These are phyloP conservation scores for Plantago major DNA, from an alignment of 257 asterid species.

Conservation along the genomic window DNA sequence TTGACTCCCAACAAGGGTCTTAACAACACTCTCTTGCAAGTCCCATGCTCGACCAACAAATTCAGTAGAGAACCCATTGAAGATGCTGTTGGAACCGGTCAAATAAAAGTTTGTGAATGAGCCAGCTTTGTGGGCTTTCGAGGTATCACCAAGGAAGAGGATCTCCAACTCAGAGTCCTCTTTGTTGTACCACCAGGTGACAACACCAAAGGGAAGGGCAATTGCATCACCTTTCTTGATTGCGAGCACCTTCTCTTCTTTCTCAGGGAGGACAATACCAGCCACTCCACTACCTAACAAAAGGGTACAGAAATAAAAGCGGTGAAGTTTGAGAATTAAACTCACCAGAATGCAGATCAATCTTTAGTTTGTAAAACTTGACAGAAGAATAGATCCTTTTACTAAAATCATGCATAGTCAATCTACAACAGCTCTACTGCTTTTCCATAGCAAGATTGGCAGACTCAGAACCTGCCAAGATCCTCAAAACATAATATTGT, in stretches of 20 bases:
- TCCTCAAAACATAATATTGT: no score
- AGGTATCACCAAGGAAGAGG: conserved; percentile 55
- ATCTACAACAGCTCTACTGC: no score
- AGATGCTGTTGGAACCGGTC: conserved; percentile 46
- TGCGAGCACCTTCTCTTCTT: conserved; percentile 78
- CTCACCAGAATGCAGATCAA: background rate
- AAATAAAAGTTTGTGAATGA: conserved; percentile 49
- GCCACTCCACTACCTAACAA: conserved; percentile 63
- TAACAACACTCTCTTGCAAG: conserved; percentile 30
- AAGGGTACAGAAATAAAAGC: no score
- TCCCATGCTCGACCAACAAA: conserved; percentile 52
- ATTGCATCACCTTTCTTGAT: conserved; percentile 83
- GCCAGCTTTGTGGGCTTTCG: conserved; percentile 48
- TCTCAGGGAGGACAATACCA: conserved; percentile 79
- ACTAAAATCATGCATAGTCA: no score
- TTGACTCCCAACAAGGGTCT: conserved; percentile 35
- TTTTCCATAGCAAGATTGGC: no score
- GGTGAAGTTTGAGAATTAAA: background rate
- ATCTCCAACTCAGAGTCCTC: conserved; percentile 45
- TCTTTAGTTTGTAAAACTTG: no score
- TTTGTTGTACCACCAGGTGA: conserved; percentile 87
- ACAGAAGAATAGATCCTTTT: no score
- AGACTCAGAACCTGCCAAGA: no score
- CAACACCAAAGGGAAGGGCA: conserved; percentile 86
- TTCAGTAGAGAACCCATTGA: conserved; percentile 47